Evolutionary conservation across 1,139 yeast genomes (phyloP), one percentile per base, ranked within the genome.

Genomic region (Sugiyamaella neomexicana): DNA sequence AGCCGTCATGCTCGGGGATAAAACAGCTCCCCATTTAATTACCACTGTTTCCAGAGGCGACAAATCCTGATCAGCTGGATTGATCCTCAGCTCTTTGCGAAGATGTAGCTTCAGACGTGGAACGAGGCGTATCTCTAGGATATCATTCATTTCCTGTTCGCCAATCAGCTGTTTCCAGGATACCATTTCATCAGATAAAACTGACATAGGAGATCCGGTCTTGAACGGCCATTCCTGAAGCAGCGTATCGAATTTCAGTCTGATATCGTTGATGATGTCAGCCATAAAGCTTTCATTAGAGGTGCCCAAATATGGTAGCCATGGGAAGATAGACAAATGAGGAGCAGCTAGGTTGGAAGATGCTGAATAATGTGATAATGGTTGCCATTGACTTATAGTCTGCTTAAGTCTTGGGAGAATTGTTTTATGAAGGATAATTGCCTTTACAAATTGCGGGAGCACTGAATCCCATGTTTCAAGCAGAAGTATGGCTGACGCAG

Each of bases 391-490:
- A 10, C 65, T 57, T 1, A 80, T 63, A 0, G 67, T 68, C 1
- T 59, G 46, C 0, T 63, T 45, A 6, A 82, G 62, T 29, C 69
- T 72, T 0, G 82, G 80, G 0, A 69, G 54, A 1, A 79, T 60
- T 2, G 68, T 60, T 8, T 62, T 63, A 6, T 59, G 50, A 12
- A 73, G 59, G 12, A 75, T 59, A 17, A 65, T 61, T 4, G 70
- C 63, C 13, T 72, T 58, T 5, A 77, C 60, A 16, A 61, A 60
- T 0, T 61, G 62, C 2, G 77, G 75, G 2, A 80, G 54, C 0
- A 79, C 58, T 0, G 68, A 67, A 39, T 70, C 71, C 75, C 81
- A 79, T 37, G 77, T 79, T 31, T 80, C 73, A 2, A 72, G 55
- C 12, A 72, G 52, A 2, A 63, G 50, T 6, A 71, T 54, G 1